Evolutionary conservation across 2,329 filamentous ascomycete genomes (phyloP).

Genomic region (Sarocladiaceae sp.): DNA sequence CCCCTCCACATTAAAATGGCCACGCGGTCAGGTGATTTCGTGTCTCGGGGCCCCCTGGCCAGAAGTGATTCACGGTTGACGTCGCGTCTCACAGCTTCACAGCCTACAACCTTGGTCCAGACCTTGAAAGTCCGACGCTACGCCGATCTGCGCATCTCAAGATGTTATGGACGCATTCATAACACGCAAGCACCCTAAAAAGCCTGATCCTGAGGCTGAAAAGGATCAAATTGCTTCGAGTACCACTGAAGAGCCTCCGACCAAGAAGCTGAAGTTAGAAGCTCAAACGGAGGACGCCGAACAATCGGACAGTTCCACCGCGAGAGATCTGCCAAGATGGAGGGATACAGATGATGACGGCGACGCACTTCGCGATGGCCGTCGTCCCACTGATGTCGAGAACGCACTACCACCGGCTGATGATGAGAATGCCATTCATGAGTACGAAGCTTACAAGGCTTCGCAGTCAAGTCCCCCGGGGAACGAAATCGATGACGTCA

Average conservation of each 20-base stretch:
- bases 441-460: conserved; percentile 67
- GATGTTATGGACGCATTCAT: conserved; percentile 32
- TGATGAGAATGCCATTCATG: conserved; percentile 66
- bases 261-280: conserved; percentile 25
- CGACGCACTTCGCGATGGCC: neutral
- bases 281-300: conserved; percentile 13
- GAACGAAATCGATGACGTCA: conserved; percentile 30
- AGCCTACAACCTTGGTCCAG: too few species aligned
- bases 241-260: conserved; percentile 12
- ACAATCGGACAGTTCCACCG: conserved; percentile 16
- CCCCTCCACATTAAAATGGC: neutral
- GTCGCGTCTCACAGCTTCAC: conserved; percentile 8
- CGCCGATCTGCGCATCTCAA: conserved; percentile 10
- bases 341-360: conserved; percentile 13
- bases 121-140: conserved; percentile 11
- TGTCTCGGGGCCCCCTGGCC: conserved; percentile 16
- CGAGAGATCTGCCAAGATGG: neutral
- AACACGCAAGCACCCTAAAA: conserved; percentile 18
- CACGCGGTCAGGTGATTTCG: conserved; percentile 32
- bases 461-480: conserved; percentile 35
- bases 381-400: conserved; percentile 26
- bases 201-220: conserved; percentile 12
- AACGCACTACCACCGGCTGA: conserved; percentile 60
- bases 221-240: conserved; percentile 11
- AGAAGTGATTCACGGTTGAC: neutral